Evolutionary conservation across 192 early-diverging fungal genomes (phyloP).

Genomic region (Allomyces macrogynus): DNA sequence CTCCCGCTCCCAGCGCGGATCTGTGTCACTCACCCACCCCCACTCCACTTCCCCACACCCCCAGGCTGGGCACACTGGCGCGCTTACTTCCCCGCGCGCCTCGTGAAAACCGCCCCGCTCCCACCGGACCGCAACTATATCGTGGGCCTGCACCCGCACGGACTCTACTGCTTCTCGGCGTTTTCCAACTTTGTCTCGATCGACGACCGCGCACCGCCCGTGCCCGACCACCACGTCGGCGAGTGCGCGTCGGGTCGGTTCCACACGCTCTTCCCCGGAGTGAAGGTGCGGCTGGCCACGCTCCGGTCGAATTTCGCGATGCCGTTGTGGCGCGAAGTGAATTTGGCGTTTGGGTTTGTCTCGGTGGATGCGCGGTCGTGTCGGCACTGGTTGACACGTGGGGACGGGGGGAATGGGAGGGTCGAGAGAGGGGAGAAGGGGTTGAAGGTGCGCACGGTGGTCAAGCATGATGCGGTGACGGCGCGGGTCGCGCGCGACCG

Average conservation of each 20-base stretch:
- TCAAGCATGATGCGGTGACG: too few species aligned
- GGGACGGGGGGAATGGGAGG: background rate
- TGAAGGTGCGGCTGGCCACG: conserved; percentile 9
- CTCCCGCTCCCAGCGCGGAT: too few species aligned
- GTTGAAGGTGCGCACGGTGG: too few species aligned
- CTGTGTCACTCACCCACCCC: too few species aligned
- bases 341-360: background rate
- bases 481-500: too few species aligned
- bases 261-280: conserved; percentile 5
- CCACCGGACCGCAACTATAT: conserved; percentile 11
- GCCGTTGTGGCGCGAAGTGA: conserved; percentile 8
- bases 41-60: too few species aligned
- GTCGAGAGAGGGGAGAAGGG: too few species aligned
- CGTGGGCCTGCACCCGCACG: conserved; percentile 6
- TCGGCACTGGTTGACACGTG: background rate
- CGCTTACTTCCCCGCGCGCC: conserved; percentile 10
- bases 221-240: conserved; percentile 6
- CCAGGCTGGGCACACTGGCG: conserved; percentile 3
- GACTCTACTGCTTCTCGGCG: conserved; percentile 2
- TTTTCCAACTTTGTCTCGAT: conserved; percentile 2
- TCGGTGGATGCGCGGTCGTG: background rate
- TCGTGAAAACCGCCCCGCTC: conserved; percentile 13
- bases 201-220: conserved; percentile 4
- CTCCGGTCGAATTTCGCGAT: conserved; percentile 15
- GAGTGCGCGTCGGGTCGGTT: conserved; percentile 1